A percentile compares a stretch with the other conserved stretches of the same genome.
These are phyloP conservation scores for Boletus barrowsii DNA, from an alignment of 768 basidiomycete species.

Conservation along the genomic window DNA sequence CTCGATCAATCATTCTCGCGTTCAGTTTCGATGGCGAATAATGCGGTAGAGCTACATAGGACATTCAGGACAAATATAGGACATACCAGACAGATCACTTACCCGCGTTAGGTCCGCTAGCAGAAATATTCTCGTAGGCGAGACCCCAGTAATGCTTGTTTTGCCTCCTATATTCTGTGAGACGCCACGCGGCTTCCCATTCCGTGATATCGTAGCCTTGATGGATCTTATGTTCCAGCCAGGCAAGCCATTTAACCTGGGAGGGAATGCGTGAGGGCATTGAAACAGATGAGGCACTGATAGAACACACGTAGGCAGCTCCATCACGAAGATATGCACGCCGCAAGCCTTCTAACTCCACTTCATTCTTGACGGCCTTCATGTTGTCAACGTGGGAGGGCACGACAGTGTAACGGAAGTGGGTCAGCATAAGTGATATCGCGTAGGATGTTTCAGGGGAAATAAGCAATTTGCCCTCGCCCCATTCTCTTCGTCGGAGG, in stretches of 20 bases:
- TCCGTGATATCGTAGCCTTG: constrained; percentile 85
- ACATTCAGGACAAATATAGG: background rate
- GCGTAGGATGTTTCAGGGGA: constrained; percentile 76
- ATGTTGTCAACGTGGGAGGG: constrained; percentile 70
- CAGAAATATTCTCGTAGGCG: constrained; percentile 88
- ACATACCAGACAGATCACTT: constrained; percentile 14
- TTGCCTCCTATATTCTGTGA: constrained; percentile 72
- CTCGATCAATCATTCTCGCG: constrained; percentile 71
- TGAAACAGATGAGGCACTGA: constrained; percentile 6
- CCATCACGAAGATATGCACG: constrained; percentile 90
- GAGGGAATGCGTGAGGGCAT: constrained; percentile 10
- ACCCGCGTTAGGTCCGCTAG: constrained; percentile 84
- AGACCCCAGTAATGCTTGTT: constrained; percentile 77
- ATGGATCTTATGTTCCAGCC: constrained; percentile 79
- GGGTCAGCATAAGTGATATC: constrained; percentile 80
- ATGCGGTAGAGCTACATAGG: constrained; percentile 73
- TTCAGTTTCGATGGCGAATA: constrained; percentile 73
- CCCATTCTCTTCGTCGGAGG: constrained; percentile 71
- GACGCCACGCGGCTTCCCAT: constrained; percentile 84
- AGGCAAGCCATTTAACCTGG: constrained; percentile 80
- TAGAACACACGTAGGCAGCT: constrained; percentile 65
- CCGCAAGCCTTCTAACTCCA: constrained; percentile 79
- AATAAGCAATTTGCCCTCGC: constrained; percentile 76
- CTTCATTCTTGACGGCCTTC: constrained; percentile 86
- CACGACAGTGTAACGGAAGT: constrained; percentile 72